Evolutionary conservation across 768 basidiomycete genomes (phyloP), one percentile per base, ranked within the genome.

Genomic region (Auricularia cornea): DNA sequence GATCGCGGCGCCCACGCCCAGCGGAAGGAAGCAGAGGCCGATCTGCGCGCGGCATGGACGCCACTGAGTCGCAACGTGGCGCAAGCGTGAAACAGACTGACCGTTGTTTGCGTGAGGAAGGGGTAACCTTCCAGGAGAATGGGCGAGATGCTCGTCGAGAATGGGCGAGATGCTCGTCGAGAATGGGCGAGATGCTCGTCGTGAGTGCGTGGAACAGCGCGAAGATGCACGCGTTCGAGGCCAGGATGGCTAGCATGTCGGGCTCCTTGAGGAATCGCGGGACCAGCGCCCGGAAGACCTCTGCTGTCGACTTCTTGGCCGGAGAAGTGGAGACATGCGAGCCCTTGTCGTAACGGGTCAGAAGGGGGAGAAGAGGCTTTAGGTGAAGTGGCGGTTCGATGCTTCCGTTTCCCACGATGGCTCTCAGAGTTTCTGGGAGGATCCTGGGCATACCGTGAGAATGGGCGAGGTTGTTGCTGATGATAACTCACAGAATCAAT

Each of bases 1-100:
- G 18, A 87, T 59, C 10, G 84, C 72, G 75, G 86, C 85, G 0
- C 92, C 94, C 18, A 83, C 81, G 2, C 91, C 93, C 60, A 88
- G 81, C 1, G 85, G 83, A 61, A 94, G 75, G 75, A 87, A 94
- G 71, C 89, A 92, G 3, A 94, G 73, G 2, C 92, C 92, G 33
- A 90, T 79, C 28, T 83, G 79, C 3, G 8, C 20, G 8, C 11
- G 20, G n/a, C n/a, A n/a, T n/a, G n/a, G n/a, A n/a, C n/a, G n/a
- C n/a, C n/a, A n/a, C n/a, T n/a, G n/a, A n/a, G n/a, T n/a, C n/a
- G n/a, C n/a, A n/a, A n/a, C n/a, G n/a, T n/a, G n/a, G n/a, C n/a
- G n/a, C n/a, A n/a, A n/a, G n/a, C n/a, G n/a, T n/a, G n/a, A n/a
- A n/a, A n/a, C n/a, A n/a, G n/a, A n/a, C 54, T 10, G 6, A 57